Percentiles rank a stretch among this genome's conserved stretches.
Evolutionary conservation across 345 rosid species (phyloP).

Genomic region (Cardamine occulta): DNA sequence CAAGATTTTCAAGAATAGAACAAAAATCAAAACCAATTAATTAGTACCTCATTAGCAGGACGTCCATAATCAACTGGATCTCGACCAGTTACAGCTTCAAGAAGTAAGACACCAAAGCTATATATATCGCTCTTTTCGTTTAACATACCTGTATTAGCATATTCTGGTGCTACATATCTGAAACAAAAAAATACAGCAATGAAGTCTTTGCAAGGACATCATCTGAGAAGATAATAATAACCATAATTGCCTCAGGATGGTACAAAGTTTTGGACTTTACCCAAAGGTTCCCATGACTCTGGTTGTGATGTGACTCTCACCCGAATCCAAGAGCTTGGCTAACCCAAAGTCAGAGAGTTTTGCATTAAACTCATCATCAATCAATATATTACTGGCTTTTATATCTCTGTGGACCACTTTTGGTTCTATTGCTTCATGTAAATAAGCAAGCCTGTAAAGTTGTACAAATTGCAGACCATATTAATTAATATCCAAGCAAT

Average conservation of each 20-base stretch:
- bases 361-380: conserved; percentile 79
- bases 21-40: not conserved
- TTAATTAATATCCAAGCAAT: conserved; percentile 12
- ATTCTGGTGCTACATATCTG: conserved; percentile 98
- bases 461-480: conserved; percentile 26
- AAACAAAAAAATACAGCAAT: conserved; percentile 11
- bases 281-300: conserved; percentile 99
- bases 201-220: conserved; percentile 26
- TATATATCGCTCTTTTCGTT: conserved; percentile 97
- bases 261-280: conserved; percentile 48
- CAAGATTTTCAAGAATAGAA: not conserved
- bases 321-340: conserved; percentile 89
- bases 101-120: conserved; percentile 92
- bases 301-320: conserved; percentile 93
- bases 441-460: conserved; percentile 80
- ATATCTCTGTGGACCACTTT: conserved; percentile 96
- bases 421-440: conserved; percentile 99
- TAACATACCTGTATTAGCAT: conserved; percentile 89
- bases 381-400: conserved; percentile 94
- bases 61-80: conserved; percentile 95
- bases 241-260: conserved; percentile 20
- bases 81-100: conserved; percentile 92
- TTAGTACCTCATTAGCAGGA: conserved; percentile 78
- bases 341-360: conserved; percentile 98
- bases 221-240: conserved; percentile 10